Evolutionary conservation across 1,284 basidiomycete species (phyloP), one percentile per base, ranked within the genome.

Genomic region (Ustilago lituana): DNA sequence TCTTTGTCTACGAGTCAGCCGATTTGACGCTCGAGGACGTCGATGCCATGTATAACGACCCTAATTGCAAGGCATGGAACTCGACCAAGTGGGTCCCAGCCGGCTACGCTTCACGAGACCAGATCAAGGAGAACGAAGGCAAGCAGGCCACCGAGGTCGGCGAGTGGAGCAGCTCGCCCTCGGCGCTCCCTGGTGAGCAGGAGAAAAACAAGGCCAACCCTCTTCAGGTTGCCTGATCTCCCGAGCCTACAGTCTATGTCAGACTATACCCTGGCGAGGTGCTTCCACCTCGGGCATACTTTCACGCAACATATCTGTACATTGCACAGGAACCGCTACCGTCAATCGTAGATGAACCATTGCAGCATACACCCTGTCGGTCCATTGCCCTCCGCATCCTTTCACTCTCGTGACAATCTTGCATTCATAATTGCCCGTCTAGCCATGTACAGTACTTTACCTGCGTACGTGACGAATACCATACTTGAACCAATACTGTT

Each of bases 1-100:
- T 91, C 78, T 91, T 91, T 87, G 85, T 92, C 3, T 91, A 91
- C 84, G 90, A 91, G 78, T 88, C 88, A 12, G 86, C 87, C 7
- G 86, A 88, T 69, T 84, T 91, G 48, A 87, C 87, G 10, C 85
- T 91, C 27, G 90, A 91, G 82, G 85, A 83, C 60, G 89, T 91
- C 45, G 88, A 91, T 78, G 84, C 84, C 84, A 91, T 91, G 90
- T 91, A 91, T 84, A 87, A 87, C 78, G 89, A 90, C 81, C 86
- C 87, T 8, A 78, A 80, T 3, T 87, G 87, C 83, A 89, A 87
- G 78, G 87, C 90, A 6, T 90, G 89, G 89, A 89, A 85, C 24
- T 89, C 88, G 14, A 74, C 84, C 32, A 80, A 73, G 45, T 84
- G 84, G 83, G 74, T 80, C 4, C 83, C 84, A 2, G 66, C 68